Base-by-base conservation (phyloP, 441 rosid species). In the Euphorbia schlechtendalii region DNA sequence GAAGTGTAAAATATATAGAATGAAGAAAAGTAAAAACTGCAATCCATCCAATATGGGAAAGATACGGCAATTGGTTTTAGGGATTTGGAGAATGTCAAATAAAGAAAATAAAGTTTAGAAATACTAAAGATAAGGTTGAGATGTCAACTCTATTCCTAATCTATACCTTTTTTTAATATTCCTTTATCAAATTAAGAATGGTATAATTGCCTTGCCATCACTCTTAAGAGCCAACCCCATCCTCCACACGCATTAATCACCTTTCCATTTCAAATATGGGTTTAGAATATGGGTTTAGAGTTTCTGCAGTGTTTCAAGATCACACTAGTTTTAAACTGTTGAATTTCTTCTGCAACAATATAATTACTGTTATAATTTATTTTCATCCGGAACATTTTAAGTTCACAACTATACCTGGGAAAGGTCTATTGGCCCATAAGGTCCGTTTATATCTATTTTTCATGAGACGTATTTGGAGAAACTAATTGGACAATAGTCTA, bases 11-110 rank as follows among this genome's bases (percentile, higher is more conserved):
- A 32, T 32, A 32, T 32, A 32, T 32, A 6, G 4, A 32, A 2
- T 6, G 4, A 32, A 2, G 6, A 6, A 32, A 2, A 2, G 34
- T 3, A 6, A 3, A 32, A 32, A 32, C 34, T 32, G 34, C 6
- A 2, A 32, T 32, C 6, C 34, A 32, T 32, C 34, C 34, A 32
- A 32, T 32, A 32, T 32, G 34, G 18, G 34, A 54, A 25, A 25
- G 58, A 54, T 25, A 25, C 6, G 58, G 34, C n/a, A 54, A 25
- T 25, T 54, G 58, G 28, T 24, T 10, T 62, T 8, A 27, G 38
- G 25, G 65, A 63, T 56, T 10, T 28, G 36, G 46, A 61, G 71
- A 68, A 60, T 68, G 71, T 68, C 71, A 68, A 68, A 36, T n/a
- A n/a, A n/a, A 60, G 66, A 41, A 51, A 68, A 68, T 18, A 0